These are phyloP conservation scores for Mycena leptocephala DNA, from an alignment of 768 basidiomycete genomes.

Conservation along the genomic window DNA sequence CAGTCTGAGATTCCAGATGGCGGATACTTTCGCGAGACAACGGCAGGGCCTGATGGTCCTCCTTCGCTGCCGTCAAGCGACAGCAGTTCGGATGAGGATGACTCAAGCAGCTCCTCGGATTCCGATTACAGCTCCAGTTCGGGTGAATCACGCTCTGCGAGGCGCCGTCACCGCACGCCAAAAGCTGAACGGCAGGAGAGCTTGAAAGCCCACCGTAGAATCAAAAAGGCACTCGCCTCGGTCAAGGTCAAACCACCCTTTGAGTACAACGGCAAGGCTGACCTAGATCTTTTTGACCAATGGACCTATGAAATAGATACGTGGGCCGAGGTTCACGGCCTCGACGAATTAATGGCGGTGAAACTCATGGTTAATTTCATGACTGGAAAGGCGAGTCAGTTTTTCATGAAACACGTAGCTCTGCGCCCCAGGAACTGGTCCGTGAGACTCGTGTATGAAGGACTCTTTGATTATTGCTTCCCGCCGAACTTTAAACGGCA, in stretches of 20 bases:
- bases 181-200: neutral
- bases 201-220: neutral
- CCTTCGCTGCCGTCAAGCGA: neutral
- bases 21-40: conserved; percentile 1
- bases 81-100: neutral
- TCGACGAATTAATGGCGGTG: conserved; percentile 15
- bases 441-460: conserved; percentile 2
- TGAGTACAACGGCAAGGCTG: conserved; percentile 30
- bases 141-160: neutral
- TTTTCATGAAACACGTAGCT: conserved; percentile 40
- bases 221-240: conserved; percentile 18
- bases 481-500: conserved; percentile 27
- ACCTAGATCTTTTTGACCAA: conserved; percentile 36
- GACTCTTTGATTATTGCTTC: conserved; percentile 19
- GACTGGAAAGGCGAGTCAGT: conserved; percentile 37
- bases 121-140: conserved; percentile 3
- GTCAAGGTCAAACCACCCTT: conserved; percentile 33
- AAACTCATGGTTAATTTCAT: conserved; percentile 38
- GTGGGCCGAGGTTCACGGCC: conserved; percentile 29
- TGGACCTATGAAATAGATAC: conserved; percentile 33
- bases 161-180: neutral
- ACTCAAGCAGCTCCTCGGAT: neutral
- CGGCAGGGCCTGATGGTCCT: neutral
- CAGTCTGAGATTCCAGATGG: conserved; percentile 18
- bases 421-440: conserved; percentile 23